phyloP scores from a whole-genome alignment of 495 filamentous ascomycete species.

The Aspergillus sclerotiicarbonarius region DNA sequence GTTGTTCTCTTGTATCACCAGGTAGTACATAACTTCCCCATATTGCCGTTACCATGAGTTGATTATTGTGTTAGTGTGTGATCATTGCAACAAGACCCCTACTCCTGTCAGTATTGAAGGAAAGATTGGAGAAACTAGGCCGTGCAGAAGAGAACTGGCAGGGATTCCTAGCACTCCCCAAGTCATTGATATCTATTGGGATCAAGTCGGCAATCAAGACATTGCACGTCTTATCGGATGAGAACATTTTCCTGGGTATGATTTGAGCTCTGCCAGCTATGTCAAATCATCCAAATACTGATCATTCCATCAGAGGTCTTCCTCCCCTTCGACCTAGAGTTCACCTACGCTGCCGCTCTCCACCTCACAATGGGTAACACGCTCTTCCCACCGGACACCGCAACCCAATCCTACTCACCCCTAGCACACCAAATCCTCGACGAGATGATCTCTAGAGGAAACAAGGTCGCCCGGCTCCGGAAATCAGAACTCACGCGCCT shows the following conservation, averaged over 20 bases:
- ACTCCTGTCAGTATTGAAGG: constrained; percentile 33
- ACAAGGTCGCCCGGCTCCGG: constrained; percentile 28
- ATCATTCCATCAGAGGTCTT: constrained; percentile 32
- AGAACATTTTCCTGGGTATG: constrained; percentile 35
- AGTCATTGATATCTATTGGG: constrained; percentile 32
- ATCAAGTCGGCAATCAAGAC: constrained; percentile 38
- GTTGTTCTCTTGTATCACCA: constrained; percentile 40
- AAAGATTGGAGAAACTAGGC: constrained; percentile 28
- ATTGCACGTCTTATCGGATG: constrained; percentile 31
- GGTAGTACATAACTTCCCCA: constrained; percentile 15
- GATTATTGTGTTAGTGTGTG: constrained; percentile 27
- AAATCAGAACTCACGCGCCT: constrained; percentile 28
- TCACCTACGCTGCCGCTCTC: constrained; percentile 35
- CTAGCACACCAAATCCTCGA: constrained; percentile 31
- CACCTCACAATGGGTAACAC: constrained; percentile 31
- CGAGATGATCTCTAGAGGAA: constrained; percentile 35
- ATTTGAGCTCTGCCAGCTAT: background rate
- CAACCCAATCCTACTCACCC: constrained; percentile 18
- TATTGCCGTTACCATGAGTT: background rate
- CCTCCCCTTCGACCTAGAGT: constrained; percentile 39
- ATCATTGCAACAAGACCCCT: constrained; percentile 38
- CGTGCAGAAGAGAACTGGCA: constrained; percentile 29
- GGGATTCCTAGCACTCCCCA: constrained; percentile 25
- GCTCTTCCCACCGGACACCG: constrained; percentile 26
- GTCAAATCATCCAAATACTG: too few relatives aligned